phyloP scores from a whole-genome alignment of 2,329 filamentous ascomycete genomes.

The Diaporthe sp. region DNA sequence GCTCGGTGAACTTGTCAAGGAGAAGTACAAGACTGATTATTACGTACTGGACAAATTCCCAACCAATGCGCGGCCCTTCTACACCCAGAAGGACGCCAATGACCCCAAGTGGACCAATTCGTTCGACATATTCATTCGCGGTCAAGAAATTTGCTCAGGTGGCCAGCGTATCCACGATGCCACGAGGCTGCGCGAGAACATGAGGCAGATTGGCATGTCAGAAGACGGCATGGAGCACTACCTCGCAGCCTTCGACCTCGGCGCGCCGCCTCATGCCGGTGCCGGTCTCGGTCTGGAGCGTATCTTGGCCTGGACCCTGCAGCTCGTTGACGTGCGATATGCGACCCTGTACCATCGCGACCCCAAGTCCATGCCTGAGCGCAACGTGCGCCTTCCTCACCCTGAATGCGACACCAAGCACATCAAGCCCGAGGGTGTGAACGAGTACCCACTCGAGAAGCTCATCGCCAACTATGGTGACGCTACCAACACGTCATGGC shows the following conservation, averaged over 20 bases:
- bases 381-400: constrained; percentile 78
- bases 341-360: constrained; percentile 90
- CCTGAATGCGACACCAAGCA: constrained; percentile 84
- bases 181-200: constrained; percentile 78
- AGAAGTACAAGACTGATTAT: constrained; percentile 90
- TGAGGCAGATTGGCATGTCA: constrained; percentile 81
- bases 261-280: constrained; percentile 89
- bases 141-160: constrained; percentile 92
- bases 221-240: constrained; percentile 92
- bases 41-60: constrained; percentile 97
- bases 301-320: constrained; percentile 86
- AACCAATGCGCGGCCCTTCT: constrained; percentile 85
- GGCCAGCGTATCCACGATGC: constrained; percentile 93
- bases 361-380: constrained; percentile 85
- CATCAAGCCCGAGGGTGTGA: constrained; percentile 56
- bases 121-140: constrained; percentile 94
- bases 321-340: constrained; percentile 89
- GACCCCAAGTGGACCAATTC: constrained; percentile 85
- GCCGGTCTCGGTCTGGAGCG: constrained; percentile 92
- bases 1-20: constrained; percentile 84
- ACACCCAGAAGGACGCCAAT: constrained; percentile 85
- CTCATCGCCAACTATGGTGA: constrained; percentile 97
- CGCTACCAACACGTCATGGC: constrained; percentile 93
- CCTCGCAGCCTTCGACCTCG: constrained; percentile 88
- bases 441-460: constrained; percentile 74